These are phyloP conservation scores for Tetrahymena elliotti DNA, from an alignment of 73 alveolate species.

Conservation along the genomic window DNA sequence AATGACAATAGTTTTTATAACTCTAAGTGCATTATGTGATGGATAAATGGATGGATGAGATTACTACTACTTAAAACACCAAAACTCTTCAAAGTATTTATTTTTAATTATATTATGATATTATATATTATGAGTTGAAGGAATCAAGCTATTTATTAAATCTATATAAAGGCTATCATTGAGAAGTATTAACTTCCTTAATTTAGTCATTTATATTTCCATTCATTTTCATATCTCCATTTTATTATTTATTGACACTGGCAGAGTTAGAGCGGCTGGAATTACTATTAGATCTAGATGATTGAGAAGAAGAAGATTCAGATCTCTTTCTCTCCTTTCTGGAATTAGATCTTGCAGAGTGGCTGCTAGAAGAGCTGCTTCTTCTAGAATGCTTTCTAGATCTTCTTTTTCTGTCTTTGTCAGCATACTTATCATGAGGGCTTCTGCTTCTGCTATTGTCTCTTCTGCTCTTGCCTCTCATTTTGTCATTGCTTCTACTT, in stretches of 20 bases:
- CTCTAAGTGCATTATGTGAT: not conserved
- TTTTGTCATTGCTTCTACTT: not conserved
- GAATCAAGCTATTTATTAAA: not conserved
- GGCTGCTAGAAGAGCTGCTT: slow-evolving; percentile 1
- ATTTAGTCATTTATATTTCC: not conserved
- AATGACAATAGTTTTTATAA: too few species aligned
- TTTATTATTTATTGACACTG: not conserved
- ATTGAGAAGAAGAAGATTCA: not conserved
- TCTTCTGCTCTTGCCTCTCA: not conserved
- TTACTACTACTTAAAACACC: not conserved
- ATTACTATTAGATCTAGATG: not conserved
- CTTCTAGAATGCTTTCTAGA: not conserved
- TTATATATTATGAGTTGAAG: not conserved
- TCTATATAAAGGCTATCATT: not conserved
- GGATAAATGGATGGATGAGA: not conserved
- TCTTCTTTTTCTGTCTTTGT: not conserved
- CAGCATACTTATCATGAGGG: not conserved
- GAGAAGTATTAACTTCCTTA: not conserved
- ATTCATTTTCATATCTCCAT: not conserved
- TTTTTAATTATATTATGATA: not conserved
- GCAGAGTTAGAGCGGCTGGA: not conserved
- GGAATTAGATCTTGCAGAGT: not conserved
- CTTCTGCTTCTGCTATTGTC: not conserved
- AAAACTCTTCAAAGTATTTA: not conserved
- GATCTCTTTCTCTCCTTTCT: not conserved